phyloP scores from a whole-genome alignment of 495 filamentous ascomycete species.

The Penicillium psychrofluorescens region DNA sequence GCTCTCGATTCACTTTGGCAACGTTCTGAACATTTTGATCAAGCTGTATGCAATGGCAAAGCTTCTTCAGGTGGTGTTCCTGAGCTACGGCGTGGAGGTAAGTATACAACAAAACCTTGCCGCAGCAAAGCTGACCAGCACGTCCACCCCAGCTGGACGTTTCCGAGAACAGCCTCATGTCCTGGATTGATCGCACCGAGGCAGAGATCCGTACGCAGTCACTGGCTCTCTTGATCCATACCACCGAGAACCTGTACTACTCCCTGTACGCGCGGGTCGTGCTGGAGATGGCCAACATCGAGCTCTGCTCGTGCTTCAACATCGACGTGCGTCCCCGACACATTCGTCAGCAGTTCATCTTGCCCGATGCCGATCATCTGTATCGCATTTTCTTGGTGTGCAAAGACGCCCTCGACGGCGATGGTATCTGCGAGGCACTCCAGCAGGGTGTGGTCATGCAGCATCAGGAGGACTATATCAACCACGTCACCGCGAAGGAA shows the following conservation, averaged over 20 bases:
- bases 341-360: slow-evolving; percentile 6
- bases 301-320: slow-evolving; percentile 25
- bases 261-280: slow-evolving; percentile 27
- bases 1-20: slow-evolving; percentile 9
- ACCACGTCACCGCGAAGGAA: slow-evolving; percentile 7
- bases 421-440: slow-evolving; percentile 15
- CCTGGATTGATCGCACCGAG: slow-evolving; percentile 24
- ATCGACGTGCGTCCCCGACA: slow-evolving; percentile 9
- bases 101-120: slow-evolving; percentile 12
- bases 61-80: slow-evolving; percentile 22
- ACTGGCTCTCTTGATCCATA: slow-evolving; percentile 20
- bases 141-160: slow-evolving; percentile 18
- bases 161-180: slow-evolving; percentile 15
- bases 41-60: slow-evolving; percentile 33
- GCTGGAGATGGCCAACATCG: slow-evolving; percentile 29
- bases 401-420: slow-evolving; percentile 26
- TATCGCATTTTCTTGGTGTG: slow-evolving; percentile 23
- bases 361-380: slow-evolving; percentile 27
- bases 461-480: slow-evolving; percentile 21
- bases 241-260: slow-evolving; percentile 30
- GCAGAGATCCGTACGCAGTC: slow-evolving; percentile 13
- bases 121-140: not conserved
- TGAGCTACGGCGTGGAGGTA: slow-evolving; percentile 32
- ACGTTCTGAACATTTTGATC: slow-evolving; percentile 18
- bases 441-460: slow-evolving; percentile 15